Conservation (phyloP, 2,329 filamentous ascomycete species). For the Fusarium sp. region DNA sequence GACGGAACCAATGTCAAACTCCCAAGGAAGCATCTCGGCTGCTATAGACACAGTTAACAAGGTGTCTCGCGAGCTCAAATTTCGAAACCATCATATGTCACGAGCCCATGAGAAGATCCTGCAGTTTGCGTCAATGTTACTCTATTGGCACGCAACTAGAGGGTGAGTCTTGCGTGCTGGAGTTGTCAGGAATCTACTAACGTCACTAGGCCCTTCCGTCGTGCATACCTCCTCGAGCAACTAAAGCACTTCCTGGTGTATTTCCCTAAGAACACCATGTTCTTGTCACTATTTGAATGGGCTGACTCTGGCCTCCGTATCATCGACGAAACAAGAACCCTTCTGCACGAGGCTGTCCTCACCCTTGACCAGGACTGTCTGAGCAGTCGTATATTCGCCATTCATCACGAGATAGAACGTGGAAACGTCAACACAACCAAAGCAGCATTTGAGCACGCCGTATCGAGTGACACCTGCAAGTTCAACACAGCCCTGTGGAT, state of each 20-base stretch:
- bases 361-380: slow-evolving; percentile 55
- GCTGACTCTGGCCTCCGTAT: slow-evolving; percentile 78
- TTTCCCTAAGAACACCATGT: slow-evolving; percentile 82
- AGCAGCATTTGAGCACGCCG: slow-evolving; percentile 64
- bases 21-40: slow-evolving; percentile 68
- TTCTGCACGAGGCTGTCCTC: slow-evolving; percentile 67
- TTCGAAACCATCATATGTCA: slow-evolving; percentile 50
- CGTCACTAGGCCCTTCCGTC: slow-evolving; percentile 70
- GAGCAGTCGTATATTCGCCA: slow-evolving; percentile 61
- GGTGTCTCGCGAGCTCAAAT: slow-evolving; percentile 58
- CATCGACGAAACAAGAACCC: slow-evolving; percentile 78
- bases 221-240: slow-evolving; percentile 71
- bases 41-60: slow-evolving; percentile 57
- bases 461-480: slow-evolving; percentile 55
- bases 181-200: slow-evolving; percentile 30
- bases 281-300: slow-evolving; percentile 79
- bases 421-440: slow-evolving; percentile 63
- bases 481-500: slow-evolving; percentile 61
- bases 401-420: slow-evolving; percentile 61
- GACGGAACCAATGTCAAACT: slow-evolving; percentile 57
- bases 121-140: slow-evolving; percentile 73
- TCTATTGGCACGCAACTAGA: slow-evolving; percentile 73
- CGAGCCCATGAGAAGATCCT: slow-evolving; percentile 71
- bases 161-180: slow-evolving; percentile 55
- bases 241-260: slow-evolving; percentile 68